Conservation (phyloP, 2,329 filamentous ascomycete species). For the Drechslera avenae region DNA sequence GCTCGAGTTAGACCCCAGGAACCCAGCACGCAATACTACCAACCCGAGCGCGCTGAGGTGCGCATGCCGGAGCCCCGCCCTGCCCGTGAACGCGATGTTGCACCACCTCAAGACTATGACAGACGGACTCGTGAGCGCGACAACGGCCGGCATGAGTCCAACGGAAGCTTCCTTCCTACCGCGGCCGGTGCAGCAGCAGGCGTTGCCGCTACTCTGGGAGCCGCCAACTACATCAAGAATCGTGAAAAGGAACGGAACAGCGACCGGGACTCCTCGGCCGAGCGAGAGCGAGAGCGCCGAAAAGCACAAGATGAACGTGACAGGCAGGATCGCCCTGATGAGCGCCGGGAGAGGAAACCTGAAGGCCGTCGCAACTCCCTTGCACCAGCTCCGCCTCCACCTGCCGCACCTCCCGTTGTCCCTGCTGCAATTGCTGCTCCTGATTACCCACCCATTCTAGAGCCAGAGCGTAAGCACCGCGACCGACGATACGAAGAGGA, state of each 20-base stretch:
- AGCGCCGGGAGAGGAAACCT: constrained; percentile 32
- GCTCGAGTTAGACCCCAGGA: constrained; percentile 24
- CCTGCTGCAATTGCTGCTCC: constrained; percentile 21
- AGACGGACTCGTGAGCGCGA: constrained; percentile 43
- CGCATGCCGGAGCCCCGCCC: constrained; percentile 38
- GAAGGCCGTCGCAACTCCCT: constrained; percentile 26
- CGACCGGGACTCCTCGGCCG: constrained; percentile 15
- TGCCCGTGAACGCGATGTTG: constrained; percentile 30
- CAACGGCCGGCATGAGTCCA: constrained; percentile 19
- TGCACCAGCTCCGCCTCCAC: constrained; percentile 23
- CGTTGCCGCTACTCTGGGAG: constrained; percentile 37
- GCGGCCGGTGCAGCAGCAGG: constrained; percentile 41
- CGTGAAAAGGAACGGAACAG: constrained; percentile 38
- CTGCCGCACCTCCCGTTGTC: constrained; percentile 20
- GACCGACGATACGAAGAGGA: constrained; percentile 45
- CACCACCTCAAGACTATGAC: constrained; percentile 32
- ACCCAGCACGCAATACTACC: constrained; percentile 28
- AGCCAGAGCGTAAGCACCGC: constrained; percentile 34
- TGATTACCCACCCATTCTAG: constrained; percentile 22
- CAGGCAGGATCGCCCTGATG: constrained; percentile 30
- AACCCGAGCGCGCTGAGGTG: constrained; percentile 34
- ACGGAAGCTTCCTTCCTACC: constrained; percentile 23
- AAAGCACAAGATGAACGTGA: constrained; percentile 40
- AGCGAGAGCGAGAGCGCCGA: constrained; percentile 51
- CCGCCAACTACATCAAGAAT: constrained; percentile 37